Percentiles rank a stretch among this genome's conserved stretches.
phyloP scores from a whole-genome alignment of 495 filamentous ascomycete species.

The Aspergillus biplanus region DNA sequence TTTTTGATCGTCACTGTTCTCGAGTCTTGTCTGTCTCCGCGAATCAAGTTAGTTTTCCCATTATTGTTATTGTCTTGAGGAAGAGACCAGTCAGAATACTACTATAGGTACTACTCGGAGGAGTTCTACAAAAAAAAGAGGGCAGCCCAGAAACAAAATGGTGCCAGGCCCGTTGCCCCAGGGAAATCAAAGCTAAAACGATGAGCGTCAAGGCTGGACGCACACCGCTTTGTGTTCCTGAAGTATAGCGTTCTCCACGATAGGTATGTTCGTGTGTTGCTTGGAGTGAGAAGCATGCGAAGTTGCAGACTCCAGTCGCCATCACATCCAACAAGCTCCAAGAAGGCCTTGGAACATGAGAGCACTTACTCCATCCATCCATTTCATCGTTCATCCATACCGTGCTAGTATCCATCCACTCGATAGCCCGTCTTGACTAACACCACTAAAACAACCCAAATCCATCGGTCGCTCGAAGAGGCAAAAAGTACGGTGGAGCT shows the following conservation, averaged over 20 bases:
- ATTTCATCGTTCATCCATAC: conserved; percentile 6
- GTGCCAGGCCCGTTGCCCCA: not conserved
- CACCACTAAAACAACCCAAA: not conserved
- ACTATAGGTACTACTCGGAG: too few species aligned
- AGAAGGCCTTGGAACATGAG: not conserved
- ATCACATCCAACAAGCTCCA: not conserved
- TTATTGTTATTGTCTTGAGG: not conserved
- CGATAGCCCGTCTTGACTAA: conserved; percentile 4
- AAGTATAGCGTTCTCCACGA: not conserved
- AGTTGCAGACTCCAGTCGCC: too few species aligned
- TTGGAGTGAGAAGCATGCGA: not conserved
- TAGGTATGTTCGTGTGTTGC: not conserved
- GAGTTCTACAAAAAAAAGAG: not conserved
- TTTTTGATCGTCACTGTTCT: not conserved
- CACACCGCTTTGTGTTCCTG: not conserved
- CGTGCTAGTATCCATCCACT: conserved; percentile 1
- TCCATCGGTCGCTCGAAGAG: conserved; percentile 19
- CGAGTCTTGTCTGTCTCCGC: not conserved
- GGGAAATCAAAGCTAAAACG: not conserved
- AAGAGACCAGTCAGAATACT: not conserved
- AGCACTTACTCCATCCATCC: conserved; percentile 4
- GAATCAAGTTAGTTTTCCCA: not conserved
- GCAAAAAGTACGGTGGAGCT: conserved; percentile 31
- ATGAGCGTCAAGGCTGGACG: not conserved
- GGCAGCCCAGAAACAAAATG: not conserved